Percentiles rank a stretch among this genome's conserved stretches.
These are phyloP conservation scores for Colletotrichum magnum DNA, from an alignment of 2,329 filamentous ascomycete genomes.

Conservation along the genomic window DNA sequence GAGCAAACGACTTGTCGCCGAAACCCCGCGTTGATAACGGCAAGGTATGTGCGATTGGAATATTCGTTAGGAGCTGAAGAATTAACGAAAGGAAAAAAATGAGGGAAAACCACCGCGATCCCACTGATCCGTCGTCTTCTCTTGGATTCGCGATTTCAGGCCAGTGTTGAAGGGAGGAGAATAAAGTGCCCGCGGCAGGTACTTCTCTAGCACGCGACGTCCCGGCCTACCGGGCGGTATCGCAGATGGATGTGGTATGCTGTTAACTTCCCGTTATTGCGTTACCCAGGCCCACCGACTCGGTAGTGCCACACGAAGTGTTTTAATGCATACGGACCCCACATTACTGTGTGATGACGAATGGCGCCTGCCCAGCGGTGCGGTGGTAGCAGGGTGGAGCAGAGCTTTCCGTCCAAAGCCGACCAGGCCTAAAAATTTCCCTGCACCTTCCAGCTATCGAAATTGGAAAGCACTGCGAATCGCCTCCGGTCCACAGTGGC, in stretches of 20 bases:
- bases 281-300: conserved; percentile 23
- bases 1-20: background rate
- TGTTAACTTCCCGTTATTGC: conserved; percentile 34
- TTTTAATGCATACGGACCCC: conserved; percentile 37
- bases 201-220: conserved; percentile 29
- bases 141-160: conserved; percentile 25
- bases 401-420: conserved; percentile 11
- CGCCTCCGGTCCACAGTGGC: conserved; percentile 31
- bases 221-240: conserved; percentile 16
- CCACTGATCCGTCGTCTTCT: conserved; percentile 15
- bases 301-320: conserved; percentile 25
- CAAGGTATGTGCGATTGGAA: conserved; percentile 13
- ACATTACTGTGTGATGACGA: conserved; percentile 38
- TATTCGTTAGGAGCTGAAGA: conserved; percentile 18
- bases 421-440: conserved; percentile 29
- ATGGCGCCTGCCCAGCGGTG: conserved; percentile 22
- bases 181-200: conserved; percentile 23
- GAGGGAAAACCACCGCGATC: background rate
- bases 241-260: background rate
- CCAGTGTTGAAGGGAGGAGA: conserved; percentile 38
- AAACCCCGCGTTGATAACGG: conserved; percentile 6
- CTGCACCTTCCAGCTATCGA: background rate
- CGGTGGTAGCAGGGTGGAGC: conserved; percentile 7
- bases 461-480: conserved; percentile 15
- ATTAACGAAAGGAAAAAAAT: background rate